Percentiles rank a stretch among this genome's conserved stretches.
These are phyloP conservation scores for Phtheirospermum japonicum DNA, from an alignment of 257 asterid genomes.

Conservation along the genomic window DNA sequence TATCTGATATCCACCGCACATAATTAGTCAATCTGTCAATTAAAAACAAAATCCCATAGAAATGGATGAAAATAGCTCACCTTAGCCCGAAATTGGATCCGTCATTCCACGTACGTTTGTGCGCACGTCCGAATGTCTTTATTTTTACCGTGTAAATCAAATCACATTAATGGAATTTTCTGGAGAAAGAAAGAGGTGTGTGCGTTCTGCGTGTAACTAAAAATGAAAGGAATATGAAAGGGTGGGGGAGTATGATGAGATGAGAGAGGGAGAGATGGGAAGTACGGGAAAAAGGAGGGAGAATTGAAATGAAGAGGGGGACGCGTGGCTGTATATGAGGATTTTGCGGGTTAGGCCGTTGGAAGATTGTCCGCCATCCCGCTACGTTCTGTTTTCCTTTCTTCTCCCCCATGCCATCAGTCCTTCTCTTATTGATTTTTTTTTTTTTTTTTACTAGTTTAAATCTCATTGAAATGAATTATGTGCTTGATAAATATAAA, in stretches of 20 bases:
- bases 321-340: slow-evolving; percentile 21
- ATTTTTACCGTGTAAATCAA: background rate
- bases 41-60: background rate
- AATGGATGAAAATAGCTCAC: slow-evolving; percentile 12
- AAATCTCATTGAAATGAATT: too few relatives aligned
- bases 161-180: slow-evolving; percentile 1
- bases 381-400: slow-evolving; percentile 2
- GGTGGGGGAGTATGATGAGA: slow-evolving; percentile 9
- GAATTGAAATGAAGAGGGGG: slow-evolving; percentile 23
- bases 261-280: slow-evolving; percentile 16
- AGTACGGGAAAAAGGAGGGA: slow-evolving; percentile 26
- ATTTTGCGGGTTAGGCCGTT: slow-evolving; percentile 22
- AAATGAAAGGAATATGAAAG: background rate
- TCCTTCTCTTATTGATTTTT: too few relatives aligned
- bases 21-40: slow-evolving; percentile 2
- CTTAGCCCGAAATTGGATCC: background rate
- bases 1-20: slow-evolving; percentile 3
- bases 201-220: slow-evolving; percentile 18
- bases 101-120: slow-evolving; percentile 1
- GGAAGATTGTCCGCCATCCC: slow-evolving; percentile 4
- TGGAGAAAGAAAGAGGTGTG: slow-evolving; percentile 20
- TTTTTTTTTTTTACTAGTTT: too few relatives aligned
- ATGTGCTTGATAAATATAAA: too few relatives aligned
- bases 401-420: background rate
- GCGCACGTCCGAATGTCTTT: background rate